Evolutionary conservation across 2,329 filamentous ascomycete species (phyloP), one percentile per base, ranked within the genome.

Genomic region (Xylaria sp.): DNA sequence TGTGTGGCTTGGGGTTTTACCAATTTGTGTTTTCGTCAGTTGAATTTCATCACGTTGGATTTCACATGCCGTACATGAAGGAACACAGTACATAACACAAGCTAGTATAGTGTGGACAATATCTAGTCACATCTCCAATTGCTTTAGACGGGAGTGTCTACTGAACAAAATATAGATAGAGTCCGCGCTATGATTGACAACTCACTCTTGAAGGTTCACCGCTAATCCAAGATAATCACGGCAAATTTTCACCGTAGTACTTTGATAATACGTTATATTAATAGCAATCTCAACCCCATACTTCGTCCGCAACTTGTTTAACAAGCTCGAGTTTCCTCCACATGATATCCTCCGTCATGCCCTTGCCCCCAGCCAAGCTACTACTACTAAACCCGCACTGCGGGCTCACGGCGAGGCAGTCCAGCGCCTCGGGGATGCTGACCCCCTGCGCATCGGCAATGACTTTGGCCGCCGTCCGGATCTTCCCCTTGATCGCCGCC

Each of bases 371-470:
- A 1, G 75, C 73, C 30, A 77, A 48, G 58, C 75, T 77, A 27
- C 73, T 75, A 42, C 75, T 77, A 30, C 73, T 75, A 42, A 78
- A 79, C 0, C 85, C 86, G 71, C 85, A 88, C 76, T 89, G 86
- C 0, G 87, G 86, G 72, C 85, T 87, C 9, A 89, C 82, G 39
- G 85, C 85, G 59, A 90, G 79, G 72, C 85, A 85, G 27, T 75
- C 76, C 70, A 90, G 76, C 0, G 88, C 88, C 71, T 89, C 83
- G 68, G 88, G 80, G 17, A 81, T 77, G 4, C 80, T 82, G 70
- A 88, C 80, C 4, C 83, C 83, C 65, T 84, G 86, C 0, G 87
- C 88, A 71, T 86, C 81, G 0, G 88, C 86, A 61, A 90, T 85
- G 75, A 87, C 85, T 45, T 84, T 82, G 1, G 88, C 88, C 1